phyloP scores from a whole-genome alignment of 257 asterid genomes.

The Dorcoceras hygrometricum region DNA sequence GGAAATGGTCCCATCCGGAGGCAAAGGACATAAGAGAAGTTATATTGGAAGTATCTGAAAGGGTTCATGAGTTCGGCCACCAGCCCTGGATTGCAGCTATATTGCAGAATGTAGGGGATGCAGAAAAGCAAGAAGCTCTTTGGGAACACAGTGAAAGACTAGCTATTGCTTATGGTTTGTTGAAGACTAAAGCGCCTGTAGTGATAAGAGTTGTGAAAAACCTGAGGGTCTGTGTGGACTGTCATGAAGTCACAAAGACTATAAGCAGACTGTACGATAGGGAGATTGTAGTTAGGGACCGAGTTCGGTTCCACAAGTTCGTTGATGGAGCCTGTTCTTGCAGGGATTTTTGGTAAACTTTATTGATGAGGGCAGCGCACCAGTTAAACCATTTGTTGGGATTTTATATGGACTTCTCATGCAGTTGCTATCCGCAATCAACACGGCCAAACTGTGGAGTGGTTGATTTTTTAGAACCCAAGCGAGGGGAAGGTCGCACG shows the following conservation, averaged over 20 bases:
- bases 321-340: conserved; percentile 58
- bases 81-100: conserved; percentile 60
- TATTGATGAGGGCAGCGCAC: neutral
- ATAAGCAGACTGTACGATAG: conserved; percentile 56
- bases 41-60: conserved; percentile 38
- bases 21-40: conserved; percentile 38
- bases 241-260: conserved; percentile 66
- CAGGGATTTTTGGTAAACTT: conserved; percentile 58
- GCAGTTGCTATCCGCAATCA: neutral
- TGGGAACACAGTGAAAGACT: conserved; percentile 70
- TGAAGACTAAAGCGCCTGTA: conserved; percentile 52
- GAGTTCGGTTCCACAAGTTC: conserved; percentile 57
- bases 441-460: neutral
- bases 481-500: neutral
- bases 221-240: conserved; percentile 56
- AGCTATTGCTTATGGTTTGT: conserved; percentile 63
- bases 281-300: conserved; percentile 64
- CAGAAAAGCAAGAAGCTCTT: conserved; percentile 52
- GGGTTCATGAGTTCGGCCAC: conserved; percentile 45
- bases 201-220: conserved; percentile 58
- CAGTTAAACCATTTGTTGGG: neutral
- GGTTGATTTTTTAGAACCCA: neutral
- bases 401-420: neutral
- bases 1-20: conserved; percentile 63
- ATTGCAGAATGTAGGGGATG: conserved; percentile 46